These are phyloP conservation scores for Picea glauca DNA, from an alignment of 75 land plant species.

Conservation along the genomic window DNA sequence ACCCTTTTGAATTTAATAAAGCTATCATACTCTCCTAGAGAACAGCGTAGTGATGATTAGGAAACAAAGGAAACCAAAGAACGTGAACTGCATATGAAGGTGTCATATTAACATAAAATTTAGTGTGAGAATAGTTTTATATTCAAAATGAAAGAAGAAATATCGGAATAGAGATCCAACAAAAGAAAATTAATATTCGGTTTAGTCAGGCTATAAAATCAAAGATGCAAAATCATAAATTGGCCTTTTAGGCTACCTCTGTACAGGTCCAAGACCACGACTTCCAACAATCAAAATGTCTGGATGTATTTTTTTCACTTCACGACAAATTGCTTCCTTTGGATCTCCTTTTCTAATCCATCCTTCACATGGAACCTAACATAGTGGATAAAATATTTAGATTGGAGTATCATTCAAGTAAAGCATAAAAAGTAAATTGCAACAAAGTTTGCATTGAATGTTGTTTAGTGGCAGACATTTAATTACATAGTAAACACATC, in stretches of 20 bases:
- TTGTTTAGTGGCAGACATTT: not conserved
- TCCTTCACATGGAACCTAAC: slow-evolving; percentile 38
- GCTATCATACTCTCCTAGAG: not conserved
- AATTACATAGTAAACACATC: not conserved
- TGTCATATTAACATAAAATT: not conserved
- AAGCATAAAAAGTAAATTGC: not conserved
- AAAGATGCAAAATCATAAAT: not conserved
- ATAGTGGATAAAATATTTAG: not conserved
- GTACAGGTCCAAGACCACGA: slow-evolving; percentile 36
- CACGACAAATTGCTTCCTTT: slow-evolving; percentile 35
- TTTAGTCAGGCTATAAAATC: not conserved
- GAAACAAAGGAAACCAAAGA: not conserved
- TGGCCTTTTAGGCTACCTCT: slow-evolving; percentile 20
- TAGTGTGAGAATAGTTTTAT: not conserved
- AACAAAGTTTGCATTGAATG: not conserved
- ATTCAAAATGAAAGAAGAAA: not conserved
- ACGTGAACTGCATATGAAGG: not conserved
- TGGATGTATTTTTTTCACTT: slow-evolving; percentile 30
- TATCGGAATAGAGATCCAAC: not conserved
- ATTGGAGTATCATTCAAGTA: not conserved
- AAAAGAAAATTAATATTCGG: not conserved
- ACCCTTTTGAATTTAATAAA: not conserved
- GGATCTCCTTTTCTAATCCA: slow-evolving; percentile 46
- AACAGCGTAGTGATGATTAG: not conserved
- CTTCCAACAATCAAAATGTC: slow-evolving; percentile 41